phyloP scores from a whole-genome alignment of 495 filamentous ascomycete species.

The Tuber melanosporum region DNA sequence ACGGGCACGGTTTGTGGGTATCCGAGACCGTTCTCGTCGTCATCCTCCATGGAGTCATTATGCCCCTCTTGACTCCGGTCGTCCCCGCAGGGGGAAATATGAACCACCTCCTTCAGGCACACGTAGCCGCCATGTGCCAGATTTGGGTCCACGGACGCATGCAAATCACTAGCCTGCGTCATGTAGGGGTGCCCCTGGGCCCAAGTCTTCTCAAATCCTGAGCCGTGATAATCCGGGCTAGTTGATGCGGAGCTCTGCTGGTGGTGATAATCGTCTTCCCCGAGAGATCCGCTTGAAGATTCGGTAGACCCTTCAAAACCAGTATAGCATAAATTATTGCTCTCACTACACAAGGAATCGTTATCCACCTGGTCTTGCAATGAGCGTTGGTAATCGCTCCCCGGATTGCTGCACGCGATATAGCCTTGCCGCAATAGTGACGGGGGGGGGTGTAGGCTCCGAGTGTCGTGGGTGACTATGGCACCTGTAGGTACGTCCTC shows the following conservation, averaged over 20 bases:
- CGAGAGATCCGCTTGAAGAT: neutral
- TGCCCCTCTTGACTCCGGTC: neutral
- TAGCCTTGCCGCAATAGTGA: neutral
- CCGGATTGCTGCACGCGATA: neutral
- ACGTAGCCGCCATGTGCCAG: neutral
- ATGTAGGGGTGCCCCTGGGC: neutral
- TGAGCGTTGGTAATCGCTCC: neutral
- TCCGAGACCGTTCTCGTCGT: neutral
- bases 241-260: neutral
- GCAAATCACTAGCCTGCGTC: neutral
- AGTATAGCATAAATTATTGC: neutral
- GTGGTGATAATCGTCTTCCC: neutral
- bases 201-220: neutral
- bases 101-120: neutral
- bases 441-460: neutral
- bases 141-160: neutral
- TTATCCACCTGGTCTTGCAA: neutral
- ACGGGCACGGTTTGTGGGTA: neutral
- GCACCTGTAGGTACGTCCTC: neutral
- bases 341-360: neutral
- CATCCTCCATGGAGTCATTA: neutral
- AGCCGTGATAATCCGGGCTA: neutral
- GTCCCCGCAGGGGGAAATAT: neutral
- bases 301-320: neutral
- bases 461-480: neutral